Evolutionary conservation across 306 rosid genomes (phyloP), one percentile per base, ranked within the genome.

Genomic region (Vigna radiata): DNA sequence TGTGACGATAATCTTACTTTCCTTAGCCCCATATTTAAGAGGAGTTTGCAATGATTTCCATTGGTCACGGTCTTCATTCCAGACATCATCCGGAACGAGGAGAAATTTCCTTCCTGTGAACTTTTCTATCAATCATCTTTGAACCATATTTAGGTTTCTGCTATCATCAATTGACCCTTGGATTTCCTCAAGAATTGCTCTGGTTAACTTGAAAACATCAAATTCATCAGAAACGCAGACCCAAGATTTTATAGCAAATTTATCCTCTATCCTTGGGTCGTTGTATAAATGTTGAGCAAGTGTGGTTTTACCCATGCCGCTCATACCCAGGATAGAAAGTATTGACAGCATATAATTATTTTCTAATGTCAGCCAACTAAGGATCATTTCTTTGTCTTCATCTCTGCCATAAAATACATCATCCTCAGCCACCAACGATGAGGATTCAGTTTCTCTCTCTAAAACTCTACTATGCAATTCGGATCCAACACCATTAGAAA

Each of bases 1-100:
- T 0, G 77, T 72, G 5, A 72, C 55, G 14, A 72, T 18, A 25
- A 56, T 15, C 9, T 17, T 72, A 23, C 77, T 56, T 21, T 68
- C 77, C 2, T 72, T 67, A 15, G 23, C 43, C 4, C 77, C 77
- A 72, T 4, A 55, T 0, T 15, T 14, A 41, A 59, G 67, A 1
- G 77, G 77, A 23, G 68, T 41, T 1, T 44, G 67, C 7, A 72
- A 27, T 21, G 55, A 4, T 72, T 41, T 54, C 77, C 65, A 72
- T n/a, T 3, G 4, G 21, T 39, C 2, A 15, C 18, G 23, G 3
- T 27, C 6, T 21, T 27, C 68, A 1, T 72, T 72, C 77, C 67
- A 72, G 2, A 72, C 44, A 3, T 58, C 77, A 23, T 72, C 77
- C 11, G 56, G 25, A 16, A 72, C 68, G 4, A 72, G 23, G 5